Conservation (phyloP, 2,329 filamentous ascomycete species). For the Botrytis fragariae region DNA sequence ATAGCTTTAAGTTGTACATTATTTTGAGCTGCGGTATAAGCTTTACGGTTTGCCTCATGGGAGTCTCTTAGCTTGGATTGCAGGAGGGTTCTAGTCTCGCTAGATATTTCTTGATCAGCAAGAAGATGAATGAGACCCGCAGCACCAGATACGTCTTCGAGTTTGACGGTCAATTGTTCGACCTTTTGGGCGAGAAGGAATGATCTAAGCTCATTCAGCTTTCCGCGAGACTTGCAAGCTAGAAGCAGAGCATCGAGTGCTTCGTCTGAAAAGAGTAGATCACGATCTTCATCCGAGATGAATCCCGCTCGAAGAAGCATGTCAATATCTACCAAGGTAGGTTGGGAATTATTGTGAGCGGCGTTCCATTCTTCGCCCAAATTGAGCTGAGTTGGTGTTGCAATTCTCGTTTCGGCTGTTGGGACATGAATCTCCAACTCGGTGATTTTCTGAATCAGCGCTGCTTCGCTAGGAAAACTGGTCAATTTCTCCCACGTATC, state of each 20-base stretch:
- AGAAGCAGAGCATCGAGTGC: not conserved
- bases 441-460: not conserved
- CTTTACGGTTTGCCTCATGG: not conserved
- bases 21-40: not conserved
- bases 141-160: not conserved
- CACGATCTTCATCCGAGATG: not conserved
- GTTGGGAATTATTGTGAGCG: not conserved
- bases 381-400: not conserved
- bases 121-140: not conserved
- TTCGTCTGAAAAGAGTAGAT: not conserved
- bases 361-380: not conserved
- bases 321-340: not conserved
- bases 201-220: not conserved
- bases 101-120: not conserved
- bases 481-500: not conserved
- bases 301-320: not conserved
- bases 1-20: not conserved
- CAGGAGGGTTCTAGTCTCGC: not conserved
- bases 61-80: not conserved
- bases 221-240: slow-evolving; percentile 1
- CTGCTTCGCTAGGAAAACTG: not conserved
- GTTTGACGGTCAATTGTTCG: not conserved
- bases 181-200: not conserved
- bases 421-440: not conserved
- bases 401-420: not conserved